Conservation (phyloP, 257 asterid species). For the Petrea volubilis region DNA sequence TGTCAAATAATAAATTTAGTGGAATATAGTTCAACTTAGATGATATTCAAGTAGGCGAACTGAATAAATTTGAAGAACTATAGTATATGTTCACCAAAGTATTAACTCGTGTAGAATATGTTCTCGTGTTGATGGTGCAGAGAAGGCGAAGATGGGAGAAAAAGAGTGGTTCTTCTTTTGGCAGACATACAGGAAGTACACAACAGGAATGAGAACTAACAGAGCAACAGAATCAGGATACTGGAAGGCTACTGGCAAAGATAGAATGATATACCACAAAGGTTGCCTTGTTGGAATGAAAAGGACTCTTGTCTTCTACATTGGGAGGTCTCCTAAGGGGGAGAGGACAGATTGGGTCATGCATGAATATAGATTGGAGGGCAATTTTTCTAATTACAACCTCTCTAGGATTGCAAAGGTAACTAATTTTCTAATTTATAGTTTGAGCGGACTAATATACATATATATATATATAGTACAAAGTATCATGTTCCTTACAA, state of each 20-base stretch:
- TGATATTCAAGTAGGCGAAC: too few species aligned
- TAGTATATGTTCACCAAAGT: too few species aligned
- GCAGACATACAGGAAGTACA: conserved; percentile 77
- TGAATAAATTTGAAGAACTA: too few species aligned
- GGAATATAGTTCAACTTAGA: too few species aligned
- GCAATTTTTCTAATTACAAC: conserved; percentile 52
- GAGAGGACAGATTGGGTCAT: conserved; percentile 80
- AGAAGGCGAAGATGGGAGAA: conserved; percentile 75
- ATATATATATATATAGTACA: too few species aligned
- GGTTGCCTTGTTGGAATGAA: conserved; percentile 75
- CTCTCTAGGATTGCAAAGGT: conserved; percentile 74
- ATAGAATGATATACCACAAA: conserved; percentile 67
- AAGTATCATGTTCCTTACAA: too few species aligned
- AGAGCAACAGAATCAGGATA: conserved; percentile 79
- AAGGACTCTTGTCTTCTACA: conserved; percentile 87
- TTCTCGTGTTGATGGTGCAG: conserved; percentile 32
- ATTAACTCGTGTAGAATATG: too few species aligned
- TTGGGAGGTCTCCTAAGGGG: conserved; percentile 92
- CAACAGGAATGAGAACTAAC: conserved; percentile 87
- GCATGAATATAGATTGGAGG: conserved; percentile 81
- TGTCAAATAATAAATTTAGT: too few species aligned
- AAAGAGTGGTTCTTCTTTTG: conserved; percentile 79
- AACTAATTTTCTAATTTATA: neutral
- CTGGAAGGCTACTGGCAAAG: conserved; percentile 95
- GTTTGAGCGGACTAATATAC: neutral